These are phyloP conservation scores for Didymellaceae sp. DNA, from an alignment of 2,329 filamentous ascomycete species.

Conservation along the genomic window DNA sequence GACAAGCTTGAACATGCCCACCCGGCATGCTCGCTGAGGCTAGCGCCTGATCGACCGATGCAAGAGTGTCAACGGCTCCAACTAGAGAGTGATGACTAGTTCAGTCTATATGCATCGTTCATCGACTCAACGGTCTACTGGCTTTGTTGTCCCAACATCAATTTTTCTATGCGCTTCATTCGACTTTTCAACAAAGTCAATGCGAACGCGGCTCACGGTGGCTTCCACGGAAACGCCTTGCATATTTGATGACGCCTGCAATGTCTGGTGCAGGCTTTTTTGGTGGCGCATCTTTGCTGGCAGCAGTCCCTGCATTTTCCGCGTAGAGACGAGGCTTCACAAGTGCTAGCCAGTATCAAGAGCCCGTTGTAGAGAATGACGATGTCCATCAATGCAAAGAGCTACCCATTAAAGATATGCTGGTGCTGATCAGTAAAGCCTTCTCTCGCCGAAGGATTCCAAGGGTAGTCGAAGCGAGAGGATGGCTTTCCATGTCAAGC, in stretches of 20 bases:
- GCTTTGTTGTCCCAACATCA: background rate
- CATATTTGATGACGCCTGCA: conserved; percentile 19
- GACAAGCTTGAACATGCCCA: conserved; percentile 24
- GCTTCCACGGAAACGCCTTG: conserved; percentile 6
- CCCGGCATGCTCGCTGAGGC: background rate
- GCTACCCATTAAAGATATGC: background rate
- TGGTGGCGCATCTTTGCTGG: conserved; percentile 4
- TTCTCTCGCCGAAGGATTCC: no score
- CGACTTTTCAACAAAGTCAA: background rate
- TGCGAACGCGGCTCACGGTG: background rate
- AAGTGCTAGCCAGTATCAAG: background rate
- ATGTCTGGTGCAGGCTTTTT: conserved; percentile 2
- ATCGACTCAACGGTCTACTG: background rate
- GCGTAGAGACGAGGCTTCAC: conserved; percentile 2
- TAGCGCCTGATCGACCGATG: conserved; percentile 11
- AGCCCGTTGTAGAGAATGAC: background rate
- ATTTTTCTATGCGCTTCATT: background rate
- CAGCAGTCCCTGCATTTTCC: conserved; percentile 5
- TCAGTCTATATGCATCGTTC: background rate
- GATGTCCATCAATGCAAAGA: background rate
- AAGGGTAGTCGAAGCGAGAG: background rate
- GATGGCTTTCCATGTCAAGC: background rate
- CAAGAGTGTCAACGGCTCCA: background rate
- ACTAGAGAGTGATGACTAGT: background rate
- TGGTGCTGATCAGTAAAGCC: background rate